Evolutionary conservation across 805 yeast species (phyloP).

Genomic region (Candida mattraensis): DNA sequence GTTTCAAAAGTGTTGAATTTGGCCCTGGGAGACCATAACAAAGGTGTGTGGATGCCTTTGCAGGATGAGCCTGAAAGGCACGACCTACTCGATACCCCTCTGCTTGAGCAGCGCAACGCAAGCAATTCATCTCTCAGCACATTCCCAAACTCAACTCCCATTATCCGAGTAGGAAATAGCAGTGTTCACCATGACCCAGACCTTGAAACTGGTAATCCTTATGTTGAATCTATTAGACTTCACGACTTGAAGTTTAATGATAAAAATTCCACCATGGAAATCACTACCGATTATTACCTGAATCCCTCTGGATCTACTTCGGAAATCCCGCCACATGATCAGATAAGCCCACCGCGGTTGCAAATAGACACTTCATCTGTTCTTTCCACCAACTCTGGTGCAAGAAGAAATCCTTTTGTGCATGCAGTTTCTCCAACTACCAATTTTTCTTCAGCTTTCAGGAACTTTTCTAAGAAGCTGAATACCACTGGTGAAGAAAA

Average conservation of each 20-base stretch:
- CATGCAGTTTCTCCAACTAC: conserved; percentile 19
- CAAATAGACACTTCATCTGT: no score
- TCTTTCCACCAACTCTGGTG: no score
- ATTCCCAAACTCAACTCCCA: conserved; percentile 6
- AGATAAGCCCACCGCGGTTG: no score
- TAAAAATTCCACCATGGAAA: conserved; percentile 1
- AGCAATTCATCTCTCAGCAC: conserved; percentile 5
- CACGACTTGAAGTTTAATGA: conserved; percentile 8
- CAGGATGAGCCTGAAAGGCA: no score
- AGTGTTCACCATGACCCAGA: conserved; percentile 10
- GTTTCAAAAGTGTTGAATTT: conserved; percentile 20
- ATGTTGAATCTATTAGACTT: conserved; percentile 12
- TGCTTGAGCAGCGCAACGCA: no score
- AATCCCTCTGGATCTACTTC: conserved; percentile 4
- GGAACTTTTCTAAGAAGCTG: conserved; percentile 24
- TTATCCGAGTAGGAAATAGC: conserved; percentile 7
- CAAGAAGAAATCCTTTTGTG: conserved; percentile 2
- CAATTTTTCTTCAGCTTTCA: conserved; percentile 23
- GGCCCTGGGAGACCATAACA: conserved; percentile 22
- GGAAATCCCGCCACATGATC: no score
- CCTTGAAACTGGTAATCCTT: conserved; percentile 12
- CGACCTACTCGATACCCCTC: no score
- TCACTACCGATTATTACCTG: conserved; percentile 12
- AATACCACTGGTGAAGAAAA: conserved; percentile 24
- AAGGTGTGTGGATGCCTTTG: conserved; percentile 25